Evolutionary conservation across 208 protist species (phyloP).

Genomic region (Leishmania tarentolae): DNA sequence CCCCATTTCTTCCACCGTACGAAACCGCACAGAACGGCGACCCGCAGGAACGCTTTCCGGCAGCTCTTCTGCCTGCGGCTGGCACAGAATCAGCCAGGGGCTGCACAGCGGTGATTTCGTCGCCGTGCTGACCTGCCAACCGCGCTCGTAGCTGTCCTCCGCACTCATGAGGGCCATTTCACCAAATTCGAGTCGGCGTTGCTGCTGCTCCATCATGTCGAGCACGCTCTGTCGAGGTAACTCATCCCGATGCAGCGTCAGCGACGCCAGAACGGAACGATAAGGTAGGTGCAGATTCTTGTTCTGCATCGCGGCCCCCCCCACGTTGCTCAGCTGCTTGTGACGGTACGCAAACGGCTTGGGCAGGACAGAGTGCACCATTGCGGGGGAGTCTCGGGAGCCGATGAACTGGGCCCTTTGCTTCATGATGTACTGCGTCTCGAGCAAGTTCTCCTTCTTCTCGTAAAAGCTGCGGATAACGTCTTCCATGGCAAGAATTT

Average conservation of each 20-base stretch:
- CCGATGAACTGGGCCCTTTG: conserved; percentile 54
- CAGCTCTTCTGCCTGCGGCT: conserved; percentile 32
- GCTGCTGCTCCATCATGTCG: conserved; percentile 63
- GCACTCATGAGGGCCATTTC: conserved; percentile 65
- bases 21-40: conserved; percentile 24
- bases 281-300: conserved; percentile 21
- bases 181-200: conserved; percentile 47
- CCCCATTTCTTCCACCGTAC: conserved; percentile 28
- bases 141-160: conserved; percentile 55
- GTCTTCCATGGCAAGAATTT: conserved; percentile 78
- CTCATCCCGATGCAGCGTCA: conserved; percentile 38
- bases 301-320: conserved; percentile 6
- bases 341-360: conserved; percentile 74
- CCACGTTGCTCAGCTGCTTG: conserved; percentile 29
- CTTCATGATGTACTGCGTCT: conserved; percentile 75
- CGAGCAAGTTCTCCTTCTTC: conserved; percentile 72
- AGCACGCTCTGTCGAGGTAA: conserved; percentile 58
- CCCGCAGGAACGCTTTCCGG: conserved; percentile 4
- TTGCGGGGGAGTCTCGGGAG: conserved; percentile 44
- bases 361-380: conserved; percentile 81
- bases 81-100: conserved; percentile 54
- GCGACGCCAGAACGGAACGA: conserved; percentile 43
- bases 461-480: conserved; percentile 71
- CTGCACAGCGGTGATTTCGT: conserved; percentile 36
- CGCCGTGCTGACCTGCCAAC: conserved; percentile 12